Base-by-base conservation (phyloP, 257 asterid species). In the Solanum paucissectum region DNA sequence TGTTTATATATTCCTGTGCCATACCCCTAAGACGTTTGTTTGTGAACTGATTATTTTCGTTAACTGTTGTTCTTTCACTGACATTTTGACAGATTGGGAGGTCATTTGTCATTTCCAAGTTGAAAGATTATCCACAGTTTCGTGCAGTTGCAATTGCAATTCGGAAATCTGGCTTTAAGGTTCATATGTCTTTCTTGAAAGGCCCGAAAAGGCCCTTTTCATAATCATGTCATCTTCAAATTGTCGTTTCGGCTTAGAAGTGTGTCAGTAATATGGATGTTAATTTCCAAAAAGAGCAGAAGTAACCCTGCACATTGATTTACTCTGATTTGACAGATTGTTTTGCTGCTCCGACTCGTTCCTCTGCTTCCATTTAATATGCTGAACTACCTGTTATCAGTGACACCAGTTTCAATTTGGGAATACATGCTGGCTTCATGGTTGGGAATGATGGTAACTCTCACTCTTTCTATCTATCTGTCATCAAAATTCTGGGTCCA, bases 401-500 rank as follows among this genome's bases (percentile, higher is more conserved):
- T 97, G 66, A 97, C 99, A 49, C 98, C 99, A 11, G 98, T 97
- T 81, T 92, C 99, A 36, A 55, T 96, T 64, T 91, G 92, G 88
- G 95, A 97, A 46, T 97, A 97, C 92, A 90, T 94, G 93, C 94
- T 97, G 71, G 99, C 99, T 83, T 94, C 99, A 72, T 97, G 99
- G 99, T 90, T 97, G 92, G 99, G 99, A 89, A 97, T 97, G 99
- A 94, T 97, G 99, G 99, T 97, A 92, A n/a, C 5, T 38, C 72
- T 64, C 14, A 58, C 87, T 62, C 83, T 29, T 27, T 69, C 49
- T 68, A 2, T 38, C 73, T 12, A 12, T 25, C n/a, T 77, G 3
- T 74, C 32, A 9, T 37, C 83, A 72, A 18, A 72, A 16, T 21
- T 77, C 62, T 40, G 29, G 64, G 64, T 25, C 84, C 84, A 25